Base-by-base conservation (phyloP, 2,329 filamentous ascomycete genomes). In the Colletotrichum sp. region DNA sequence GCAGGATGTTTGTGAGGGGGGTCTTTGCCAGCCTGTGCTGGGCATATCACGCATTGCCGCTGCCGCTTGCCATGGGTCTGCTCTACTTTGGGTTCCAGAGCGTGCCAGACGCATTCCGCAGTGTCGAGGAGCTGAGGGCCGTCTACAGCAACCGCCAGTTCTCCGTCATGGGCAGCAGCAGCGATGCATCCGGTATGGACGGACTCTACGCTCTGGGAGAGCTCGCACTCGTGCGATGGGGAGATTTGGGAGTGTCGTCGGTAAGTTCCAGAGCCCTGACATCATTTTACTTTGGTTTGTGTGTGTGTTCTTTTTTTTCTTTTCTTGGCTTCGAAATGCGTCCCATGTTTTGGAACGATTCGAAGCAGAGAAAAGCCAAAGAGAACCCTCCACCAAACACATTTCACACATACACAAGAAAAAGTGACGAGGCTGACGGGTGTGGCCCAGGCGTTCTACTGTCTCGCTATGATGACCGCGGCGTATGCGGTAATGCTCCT, bases 401-500 rank as follows among this genome's bases (percentile, higher is more conserved):
- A 28, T n/a, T 32, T 32, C 30, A 18, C 7, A 16, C 32, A 16
- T n/a, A 21, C 7, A n/a, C 21, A 32, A 26, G 14, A 14, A 30
- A 62, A 12, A 38, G 21, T 36, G 28, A 69, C 36, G 63, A 63
- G 69, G 36, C 71, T 70, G 59, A 74, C 58, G 66, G 52, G 30
- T 34, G 63, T 69, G 63, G 66, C 58, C 43, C 48, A 75, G 73
- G 73, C 73, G 63, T 75, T 75, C 14, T 75, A 73, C 28, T 75
- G 69, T 75, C 73, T 75, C 58, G 63, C 73, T 32, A 30, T 75
- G 73, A 75, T 75, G 73, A 75, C 73, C 69, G 64, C 73, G 63
- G 73, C 73, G 38, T 75, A 75, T 75, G 64, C 69, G 18, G 63
- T 73, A 58, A 75, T 75, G 73, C 56, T 75, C 26, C 64, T 75